Conservation (phyloP, 345 rosid species). For the Lagerstroemia speciosa region DNA sequence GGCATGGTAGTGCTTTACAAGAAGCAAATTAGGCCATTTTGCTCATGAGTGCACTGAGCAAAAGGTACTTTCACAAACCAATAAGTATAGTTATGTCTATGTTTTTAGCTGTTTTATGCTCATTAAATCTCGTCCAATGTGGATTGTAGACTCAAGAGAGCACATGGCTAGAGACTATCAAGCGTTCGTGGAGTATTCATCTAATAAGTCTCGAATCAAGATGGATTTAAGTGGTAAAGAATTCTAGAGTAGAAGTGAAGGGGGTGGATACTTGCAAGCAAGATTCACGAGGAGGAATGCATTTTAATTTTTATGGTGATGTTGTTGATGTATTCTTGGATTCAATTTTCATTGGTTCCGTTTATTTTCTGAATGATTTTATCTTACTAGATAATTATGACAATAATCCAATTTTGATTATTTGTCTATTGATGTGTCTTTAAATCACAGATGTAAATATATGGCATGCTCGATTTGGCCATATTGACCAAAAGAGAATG, state of each 20-base stretch:
- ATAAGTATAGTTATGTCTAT: neutral
- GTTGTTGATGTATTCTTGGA: no score
- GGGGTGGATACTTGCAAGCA: neutral
- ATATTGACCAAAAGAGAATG: no score
- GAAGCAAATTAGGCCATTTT: neutral
- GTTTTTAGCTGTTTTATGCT: neutral
- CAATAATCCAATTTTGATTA: no score
- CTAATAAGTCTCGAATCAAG: neutral
- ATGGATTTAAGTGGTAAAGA: neutral
- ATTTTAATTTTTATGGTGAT: no score
- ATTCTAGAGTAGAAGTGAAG: neutral
- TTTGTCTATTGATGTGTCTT: no score
- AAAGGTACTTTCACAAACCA: neutral
- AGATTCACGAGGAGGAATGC: neutral
- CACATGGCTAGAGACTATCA: constrained; percentile 1
- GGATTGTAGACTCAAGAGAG: neutral
- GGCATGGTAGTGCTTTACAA: neutral
- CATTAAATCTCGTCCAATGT: constrained; percentile 3
- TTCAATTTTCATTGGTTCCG: no score
- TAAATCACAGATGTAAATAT: no score
- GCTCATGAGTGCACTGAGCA: neutral
- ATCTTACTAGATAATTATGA: no score
- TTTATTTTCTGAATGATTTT: no score
- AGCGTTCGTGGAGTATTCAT: neutral
- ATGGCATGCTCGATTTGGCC: no score